Percentiles rank a stretch among this genome's conserved stretches.
Conservation (phyloP, 345 rosid genomes). For the Camelina sativa region DNA sequence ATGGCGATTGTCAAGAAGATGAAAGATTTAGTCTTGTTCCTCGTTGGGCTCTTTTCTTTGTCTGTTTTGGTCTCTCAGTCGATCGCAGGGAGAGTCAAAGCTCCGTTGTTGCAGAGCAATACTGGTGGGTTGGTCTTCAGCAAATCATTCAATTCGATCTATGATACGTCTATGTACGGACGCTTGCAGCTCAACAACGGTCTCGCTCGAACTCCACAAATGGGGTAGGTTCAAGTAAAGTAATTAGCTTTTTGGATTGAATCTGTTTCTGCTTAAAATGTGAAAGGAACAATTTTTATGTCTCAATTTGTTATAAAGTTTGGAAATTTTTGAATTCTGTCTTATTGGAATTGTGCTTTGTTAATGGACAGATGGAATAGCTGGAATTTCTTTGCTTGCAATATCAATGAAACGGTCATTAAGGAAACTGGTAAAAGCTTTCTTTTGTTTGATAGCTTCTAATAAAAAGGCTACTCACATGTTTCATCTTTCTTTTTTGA, state of each 20-base stretch:
- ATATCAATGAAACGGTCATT: conserved; percentile 79
- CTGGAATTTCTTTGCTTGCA: conserved; percentile 97
- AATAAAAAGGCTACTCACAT: conserved; percentile 11
- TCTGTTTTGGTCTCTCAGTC: conserved; percentile 42
- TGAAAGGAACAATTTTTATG: conserved; percentile 13
- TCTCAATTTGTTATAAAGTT: conserved; percentile 24
- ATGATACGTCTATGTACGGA: conserved; percentile 79
- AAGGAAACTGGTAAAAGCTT: conserved; percentile 74
- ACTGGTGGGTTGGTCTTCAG: conserved; percentile 47
- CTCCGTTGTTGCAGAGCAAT: conserved; percentile 50
- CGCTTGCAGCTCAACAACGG: conserved; percentile 84
- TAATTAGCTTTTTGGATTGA: conserved; percentile 3
- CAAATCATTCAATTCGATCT: conserved; percentile 55
- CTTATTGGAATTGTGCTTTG: conserved; percentile 26
- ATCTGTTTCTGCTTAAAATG: conserved; percentile 8
- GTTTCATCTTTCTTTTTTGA: not conserved
- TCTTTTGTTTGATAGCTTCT: not conserved
- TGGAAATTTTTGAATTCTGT: conserved; percentile 6
- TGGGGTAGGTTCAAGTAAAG: conserved; percentile 63
- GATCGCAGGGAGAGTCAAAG: conserved; percentile 53
- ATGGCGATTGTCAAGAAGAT: conserved; percentile 36
- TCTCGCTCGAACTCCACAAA: conserved; percentile 85
- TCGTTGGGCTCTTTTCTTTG: conserved; percentile 39
- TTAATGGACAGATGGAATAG: conserved; percentile 86
- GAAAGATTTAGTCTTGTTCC: conserved; percentile 22